Evolutionary conservation across 371 early-diverging fungal species (phyloP), one percentile per base, ranked within the genome.

Genomic region (Rhizopus microsporus): DNA sequence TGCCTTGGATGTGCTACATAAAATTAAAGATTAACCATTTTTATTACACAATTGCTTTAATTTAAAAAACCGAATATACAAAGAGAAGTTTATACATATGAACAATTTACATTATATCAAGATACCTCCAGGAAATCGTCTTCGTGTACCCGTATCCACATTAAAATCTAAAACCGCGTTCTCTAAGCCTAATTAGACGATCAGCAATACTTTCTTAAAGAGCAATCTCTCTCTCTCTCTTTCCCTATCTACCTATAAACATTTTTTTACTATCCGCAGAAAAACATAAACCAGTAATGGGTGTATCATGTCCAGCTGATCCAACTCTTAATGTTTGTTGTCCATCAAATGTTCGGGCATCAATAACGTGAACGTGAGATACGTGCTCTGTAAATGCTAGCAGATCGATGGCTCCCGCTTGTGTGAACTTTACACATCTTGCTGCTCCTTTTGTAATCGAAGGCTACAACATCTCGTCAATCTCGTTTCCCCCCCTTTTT

Each of bases 341-440:
- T 5, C 81, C 74, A 57, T 88, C 82, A 59, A 92, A 95, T 1
- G 90, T 92, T 35, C 95, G 75, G 7, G 94, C 90, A 72, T 95
- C 95, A 1, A 93, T 88, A 35, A 95, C 57, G 65, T 91, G 86
- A 31, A 95, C 74, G 73, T 93, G 91, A 0, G 89, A 89, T 12
- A 90, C 86, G 65, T 95, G 95, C 82, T 95, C 95, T 45, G 87
- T 88, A 63, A 81, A 95, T 32, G 88, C 77, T 12, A 95, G 67
- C 31, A 95, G 65, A 78, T 95, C 95, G 34, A 93, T 78, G 1
- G 89, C 86, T 13, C 91, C 91, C 0, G 87, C 75, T 7, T 88
- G 88, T 0, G 92, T 86, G 60, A 93, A 95, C 60, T 93, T 92
- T 33, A 93, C 91, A 65, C 87, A 90, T 46, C 95, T 77, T 12